Evolutionary conservation across 2,329 filamentous ascomycete genomes (phyloP), one percentile per base, ranked within the genome.

Genomic region (Blastomyces gilchristii): DNA sequence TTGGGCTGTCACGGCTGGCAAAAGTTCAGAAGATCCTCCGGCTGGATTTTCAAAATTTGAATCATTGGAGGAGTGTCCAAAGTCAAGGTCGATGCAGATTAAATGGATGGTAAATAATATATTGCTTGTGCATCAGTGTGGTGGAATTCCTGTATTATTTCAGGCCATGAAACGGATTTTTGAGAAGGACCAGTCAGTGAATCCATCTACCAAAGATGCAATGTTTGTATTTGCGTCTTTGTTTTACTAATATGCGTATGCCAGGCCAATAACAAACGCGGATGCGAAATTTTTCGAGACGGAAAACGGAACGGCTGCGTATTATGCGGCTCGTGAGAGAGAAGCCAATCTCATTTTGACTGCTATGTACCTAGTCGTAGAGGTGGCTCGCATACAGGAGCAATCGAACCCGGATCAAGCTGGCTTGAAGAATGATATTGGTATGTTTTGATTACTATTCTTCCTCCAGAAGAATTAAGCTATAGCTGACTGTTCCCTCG

Each of bases 1-100:
- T 45, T 92, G 89, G 89, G 83, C 81, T 2, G 80, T 86, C 58
- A 90, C 86, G 12, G 87, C 86, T 41, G 83, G 85, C 39, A 71
- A 71, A 53, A 66, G 68, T 43, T 65, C 69, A 39, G 67, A 76
- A 60, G 63, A 71, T 4, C 68, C 72, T 60, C 71, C 74, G 63
- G 67, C 79, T 63, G 68, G 72, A 63, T 59, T 59, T 49, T 59
- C 58, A 12, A 59, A 49, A 37, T 37, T 59, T 18, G 43, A 59
- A 22, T 47, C 58, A 6, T 73, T 77, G 67, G 62, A 65, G 69
- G 78, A 72, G 71, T 76, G 61, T 67, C 79, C 70, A 70, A 77
- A 79, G 53, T 80, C 79, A 12, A 81, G 80, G 67, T 74, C 75
- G 8, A 73, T 79, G 34, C 79, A 81, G 63, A 73, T 81, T 31